Percentiles rank a stretch among this genome's conserved stretches.
Conservation (phyloP, 2,329 filamentous ascomycete species). For the Arthroderma sp. region DNA sequence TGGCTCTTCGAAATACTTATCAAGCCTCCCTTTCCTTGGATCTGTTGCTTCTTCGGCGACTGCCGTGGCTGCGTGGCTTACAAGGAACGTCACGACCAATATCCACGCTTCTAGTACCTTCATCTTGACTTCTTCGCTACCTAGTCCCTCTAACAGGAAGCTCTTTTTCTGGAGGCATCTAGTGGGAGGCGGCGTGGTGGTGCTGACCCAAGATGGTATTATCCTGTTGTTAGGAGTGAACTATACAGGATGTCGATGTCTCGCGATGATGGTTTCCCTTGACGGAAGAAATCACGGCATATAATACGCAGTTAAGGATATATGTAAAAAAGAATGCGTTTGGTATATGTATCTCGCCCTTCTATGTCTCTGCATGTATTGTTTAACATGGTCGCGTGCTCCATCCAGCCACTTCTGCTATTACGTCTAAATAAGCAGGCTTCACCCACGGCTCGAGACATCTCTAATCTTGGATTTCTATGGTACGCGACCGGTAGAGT, state of each 20-base stretch:
- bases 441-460: not conserved
- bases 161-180: not conserved
- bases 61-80: not conserved
- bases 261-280: not conserved
- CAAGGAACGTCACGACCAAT: not conserved
- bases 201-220: not conserved
- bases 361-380: not conserved
- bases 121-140: not conserved
- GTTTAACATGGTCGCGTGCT: not conserved
- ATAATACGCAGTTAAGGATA: not conserved
- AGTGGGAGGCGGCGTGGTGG: not conserved
- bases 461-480: not conserved
- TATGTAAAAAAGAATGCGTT: not conserved
- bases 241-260: not conserved
- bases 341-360: not conserved
- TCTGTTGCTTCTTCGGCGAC: not conserved
- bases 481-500: too few relatives aligned
- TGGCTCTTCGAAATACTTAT: constrained; percentile 57
- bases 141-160: too few relatives aligned
- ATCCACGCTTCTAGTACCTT: not conserved
- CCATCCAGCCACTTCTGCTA: too few relatives aligned
- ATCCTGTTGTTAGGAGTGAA: not conserved
- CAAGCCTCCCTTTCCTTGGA: constrained; percentile 19
- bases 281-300: not conserved
- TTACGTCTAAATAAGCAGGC: not conserved